These are phyloP conservation scores for Apiotrichum laibachii DNA, from an alignment of 1,284 basidiomycete species.

Conservation along the genomic window DNA sequence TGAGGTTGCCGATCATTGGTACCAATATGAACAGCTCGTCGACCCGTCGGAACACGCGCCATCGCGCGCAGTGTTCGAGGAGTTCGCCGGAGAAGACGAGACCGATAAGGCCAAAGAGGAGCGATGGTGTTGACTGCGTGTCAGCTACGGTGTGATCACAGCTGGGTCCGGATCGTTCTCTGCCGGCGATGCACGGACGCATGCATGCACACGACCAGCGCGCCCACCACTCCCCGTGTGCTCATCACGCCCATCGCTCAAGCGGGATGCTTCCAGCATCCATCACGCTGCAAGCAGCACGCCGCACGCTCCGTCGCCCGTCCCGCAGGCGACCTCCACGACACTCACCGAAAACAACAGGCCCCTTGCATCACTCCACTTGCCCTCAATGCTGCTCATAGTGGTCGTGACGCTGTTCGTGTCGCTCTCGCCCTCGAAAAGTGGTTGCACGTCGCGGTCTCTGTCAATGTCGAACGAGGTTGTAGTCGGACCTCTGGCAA, in stretches of 20 bases:
- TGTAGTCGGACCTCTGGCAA: too few species aligned
- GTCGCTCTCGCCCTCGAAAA: neutral
- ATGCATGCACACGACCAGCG: too few species aligned
- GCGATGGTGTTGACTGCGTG: slow-evolving; percentile 51
- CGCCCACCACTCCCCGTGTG: too few species aligned
- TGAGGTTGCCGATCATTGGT: slow-evolving; percentile 89
- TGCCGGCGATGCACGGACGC: too few species aligned
- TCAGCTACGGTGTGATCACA: slow-evolving; percentile 3
- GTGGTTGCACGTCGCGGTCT: neutral
- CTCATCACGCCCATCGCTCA: too few species aligned
- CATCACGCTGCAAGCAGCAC: too few species aligned
- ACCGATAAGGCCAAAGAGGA: slow-evolving; percentile 52
- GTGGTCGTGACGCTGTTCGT: slow-evolving; percentile 6
- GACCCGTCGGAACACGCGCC: slow-evolving; percentile 82
- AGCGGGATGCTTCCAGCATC: neutral
- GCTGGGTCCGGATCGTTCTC: neutral
- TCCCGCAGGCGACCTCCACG: neutral
- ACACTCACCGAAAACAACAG: slow-evolving; percentile 39
- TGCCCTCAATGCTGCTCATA: slow-evolving; percentile 14
- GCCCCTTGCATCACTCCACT: slow-evolving; percentile 32
- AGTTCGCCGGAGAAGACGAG: slow-evolving; percentile 84
- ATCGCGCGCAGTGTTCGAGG: slow-evolving; percentile 78
- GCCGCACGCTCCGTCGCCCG: too few species aligned
- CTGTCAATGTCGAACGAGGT: neutral
- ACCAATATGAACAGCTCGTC: slow-evolving; percentile 97